A percentile compares a stretch with the other conserved stretches of the same genome.
Conservation (phyloP, 148 eudicot genomes). For the Drosera capensis region DNA sequence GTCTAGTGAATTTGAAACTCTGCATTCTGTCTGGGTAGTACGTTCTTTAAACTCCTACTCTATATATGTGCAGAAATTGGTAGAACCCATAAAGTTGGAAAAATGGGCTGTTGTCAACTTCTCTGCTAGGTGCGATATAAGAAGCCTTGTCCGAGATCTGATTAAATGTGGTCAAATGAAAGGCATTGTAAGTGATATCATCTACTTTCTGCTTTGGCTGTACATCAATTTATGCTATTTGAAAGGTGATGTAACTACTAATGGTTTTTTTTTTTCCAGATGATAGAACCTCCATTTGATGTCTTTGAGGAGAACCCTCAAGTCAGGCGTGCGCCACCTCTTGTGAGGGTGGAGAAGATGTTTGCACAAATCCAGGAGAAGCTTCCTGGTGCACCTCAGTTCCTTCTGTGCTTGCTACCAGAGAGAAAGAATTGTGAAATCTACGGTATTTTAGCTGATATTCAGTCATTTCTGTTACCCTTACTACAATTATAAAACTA, state of each 20-base stretch:
- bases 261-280: constrained; percentile 14
- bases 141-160: constrained; percentile 45
- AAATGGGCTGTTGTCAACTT: constrained; percentile 84
- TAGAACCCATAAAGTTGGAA: constrained; percentile 52
- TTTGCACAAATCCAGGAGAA: constrained; percentile 65
- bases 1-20: neutral
- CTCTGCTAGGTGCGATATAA: constrained; percentile 64
- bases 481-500: neutral
- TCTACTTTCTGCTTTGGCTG: too few relatives aligned
- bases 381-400: constrained; percentile 79
- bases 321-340: constrained; percentile 69
- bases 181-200: constrained; percentile 53
- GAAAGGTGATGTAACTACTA: neutral
- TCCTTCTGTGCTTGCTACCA: constrained; percentile 76
- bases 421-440: constrained; percentile 82
- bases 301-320: constrained; percentile 65
- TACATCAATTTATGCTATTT: too few relatives aligned
- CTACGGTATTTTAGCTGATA: constrained; percentile 43
- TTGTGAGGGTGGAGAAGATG: constrained; percentile 80
- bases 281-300: constrained; percentile 57
- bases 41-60: neutral
- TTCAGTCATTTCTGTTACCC: neutral
- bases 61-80: constrained; percentile 38
- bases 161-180: constrained; percentile 49
- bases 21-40: neutral